A percentile compares a stretch with the other conserved stretches of the same genome.
phyloP scores from a whole-genome alignment of 169 alveolate species.

The Cryptosporidium ubiquitum region DNA sequence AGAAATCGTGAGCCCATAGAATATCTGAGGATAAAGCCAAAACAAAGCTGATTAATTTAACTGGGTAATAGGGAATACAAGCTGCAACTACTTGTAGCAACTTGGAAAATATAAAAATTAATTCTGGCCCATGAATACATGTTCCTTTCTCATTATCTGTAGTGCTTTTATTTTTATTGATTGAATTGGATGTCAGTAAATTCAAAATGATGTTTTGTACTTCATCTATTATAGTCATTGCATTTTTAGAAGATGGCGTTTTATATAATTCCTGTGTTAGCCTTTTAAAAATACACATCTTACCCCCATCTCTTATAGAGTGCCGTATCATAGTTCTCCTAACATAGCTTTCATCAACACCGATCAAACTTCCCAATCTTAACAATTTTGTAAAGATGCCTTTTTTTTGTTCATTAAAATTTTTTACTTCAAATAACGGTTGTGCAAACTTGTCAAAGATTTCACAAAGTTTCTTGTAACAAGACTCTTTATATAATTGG shows the following conservation, averaged over 20 bases:
- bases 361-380: slow-evolving; percentile 55
- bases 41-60: slow-evolving; percentile 19
- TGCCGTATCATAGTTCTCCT: slow-evolving; percentile 35
- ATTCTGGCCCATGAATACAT: neutral
- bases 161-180: neutral
- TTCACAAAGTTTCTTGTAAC: slow-evolving; percentile 16
- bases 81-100: slow-evolving; percentile 52
- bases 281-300: slow-evolving; percentile 13
- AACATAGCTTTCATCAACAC: slow-evolving; percentile 59
- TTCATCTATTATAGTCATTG: slow-evolving; percentile 53
- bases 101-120: slow-evolving; percentile 16
- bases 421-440: neutral
- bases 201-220: slow-evolving; percentile 48
- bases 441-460: slow-evolving; percentile 37
- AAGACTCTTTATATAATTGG: slow-evolving; percentile 18
- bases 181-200: neutral
- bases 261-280: slow-evolving; percentile 43
- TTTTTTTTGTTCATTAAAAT: neutral
- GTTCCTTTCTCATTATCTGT: neutral
- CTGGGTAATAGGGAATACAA: slow-evolving; percentile 63
- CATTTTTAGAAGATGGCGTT: slow-evolving; percentile 48
- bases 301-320: slow-evolving; percentile 4
- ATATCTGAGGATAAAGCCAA: slow-evolving; percentile 52
- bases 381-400: slow-evolving; percentile 51
- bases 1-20: slow-evolving; percentile 48